phyloP scores from a whole-genome alignment of 176 grass and related monocot species.

The Zizania latifolia region DNA sequence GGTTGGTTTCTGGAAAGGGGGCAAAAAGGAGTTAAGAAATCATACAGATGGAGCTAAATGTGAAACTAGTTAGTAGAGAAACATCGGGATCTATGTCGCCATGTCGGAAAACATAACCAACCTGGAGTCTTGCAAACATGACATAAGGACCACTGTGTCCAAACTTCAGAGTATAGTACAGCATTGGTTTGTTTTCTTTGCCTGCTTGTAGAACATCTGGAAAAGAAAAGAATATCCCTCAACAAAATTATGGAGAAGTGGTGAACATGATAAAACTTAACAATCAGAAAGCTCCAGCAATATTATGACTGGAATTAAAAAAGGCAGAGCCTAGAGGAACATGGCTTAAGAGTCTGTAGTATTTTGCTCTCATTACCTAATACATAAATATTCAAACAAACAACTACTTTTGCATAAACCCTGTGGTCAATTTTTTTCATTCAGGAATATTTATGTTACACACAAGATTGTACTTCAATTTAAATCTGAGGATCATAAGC shows the following conservation, averaged over 20 bases:
- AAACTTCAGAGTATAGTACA: conserved; percentile 87
- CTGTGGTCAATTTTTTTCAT: no score
- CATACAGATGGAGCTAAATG: not conserved
- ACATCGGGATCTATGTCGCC: not conserved
- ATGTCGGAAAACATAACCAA: not conserved
- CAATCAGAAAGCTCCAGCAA: not conserved
- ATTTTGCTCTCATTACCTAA: not conserved
- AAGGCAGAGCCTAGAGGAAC: not conserved
- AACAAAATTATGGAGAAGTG: not conserved
- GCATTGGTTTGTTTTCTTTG: conserved; percentile 93
- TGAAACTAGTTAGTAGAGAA: not conserved
- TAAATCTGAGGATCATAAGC: no score
- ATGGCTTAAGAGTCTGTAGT: not conserved
- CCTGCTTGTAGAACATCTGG: conserved; percentile 99
- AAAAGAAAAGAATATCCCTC: conserved; percentile 14
- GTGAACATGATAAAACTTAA: not conserved
- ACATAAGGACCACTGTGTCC: not conserved
- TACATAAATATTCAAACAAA: no score
- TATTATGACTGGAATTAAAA: not conserved
- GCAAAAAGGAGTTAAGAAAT: conserved; percentile 10
- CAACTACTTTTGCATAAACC: no score
- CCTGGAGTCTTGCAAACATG: conserved; percentile 32
- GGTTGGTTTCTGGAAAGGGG: not conserved
- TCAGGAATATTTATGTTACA: not conserved
- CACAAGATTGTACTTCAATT: no score